Percentiles rank a stretch among this genome's conserved stretches.
phyloP scores from a whole-genome alignment of 345 rosid genomes.

The Arabis alpina region DNA sequence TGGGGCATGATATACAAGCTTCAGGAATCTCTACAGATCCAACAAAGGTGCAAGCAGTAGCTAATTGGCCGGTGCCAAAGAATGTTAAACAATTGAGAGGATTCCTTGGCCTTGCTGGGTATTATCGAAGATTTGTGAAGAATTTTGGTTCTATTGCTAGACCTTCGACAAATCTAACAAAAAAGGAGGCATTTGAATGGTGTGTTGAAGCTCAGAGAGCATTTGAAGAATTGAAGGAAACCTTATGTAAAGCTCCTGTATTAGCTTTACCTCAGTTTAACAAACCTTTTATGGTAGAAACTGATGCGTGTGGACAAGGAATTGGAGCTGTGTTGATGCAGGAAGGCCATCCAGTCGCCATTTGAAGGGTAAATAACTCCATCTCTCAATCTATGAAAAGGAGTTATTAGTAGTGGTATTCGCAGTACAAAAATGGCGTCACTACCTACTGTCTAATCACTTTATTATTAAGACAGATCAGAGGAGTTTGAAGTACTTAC shows the following conservation, averaged over 20 bases:
- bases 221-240: accelerated
- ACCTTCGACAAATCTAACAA: neutral
- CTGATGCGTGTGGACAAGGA: neutral
- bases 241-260: no score
- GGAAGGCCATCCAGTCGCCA: neutral
- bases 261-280: neutral
- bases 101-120: neutral
- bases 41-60: accelerated
- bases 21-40: neutral
- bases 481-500: neutral
- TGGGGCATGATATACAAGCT: neutral
- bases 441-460: neutral
- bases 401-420: neutral
- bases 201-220: neutral
- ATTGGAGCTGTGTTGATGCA: neutral
- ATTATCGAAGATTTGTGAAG: neutral
- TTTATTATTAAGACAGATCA: neutral
- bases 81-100: neutral
- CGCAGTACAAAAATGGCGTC: neutral
- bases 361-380: neutral
- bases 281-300: neutral
- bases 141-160: neutral
- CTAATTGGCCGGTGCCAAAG: accelerated
- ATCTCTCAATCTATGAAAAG: neutral
- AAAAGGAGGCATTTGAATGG: neutral